Conservation (phyloP, 805 yeast species). For the Suhomyces sp. region DNA sequence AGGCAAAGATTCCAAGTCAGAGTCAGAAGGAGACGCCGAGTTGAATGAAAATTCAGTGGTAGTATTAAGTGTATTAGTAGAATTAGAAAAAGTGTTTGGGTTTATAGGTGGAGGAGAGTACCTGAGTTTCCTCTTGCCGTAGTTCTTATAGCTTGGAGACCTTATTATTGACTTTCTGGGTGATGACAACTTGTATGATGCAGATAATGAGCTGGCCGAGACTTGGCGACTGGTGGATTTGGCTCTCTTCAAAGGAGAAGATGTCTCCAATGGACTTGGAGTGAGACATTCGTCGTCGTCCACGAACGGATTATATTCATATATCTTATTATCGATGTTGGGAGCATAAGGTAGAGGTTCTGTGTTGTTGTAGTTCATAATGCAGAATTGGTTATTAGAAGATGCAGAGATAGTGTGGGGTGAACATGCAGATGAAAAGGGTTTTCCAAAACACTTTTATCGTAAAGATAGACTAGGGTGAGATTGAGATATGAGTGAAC, state of each 20-base stretch:
- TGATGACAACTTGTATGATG: not conserved
- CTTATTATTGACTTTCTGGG: not conserved
- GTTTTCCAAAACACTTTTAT: not conserved
- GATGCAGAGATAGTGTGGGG: not conserved
- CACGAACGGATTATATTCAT: constrained; percentile 18
- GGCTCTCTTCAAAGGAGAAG: constrained; percentile 12
- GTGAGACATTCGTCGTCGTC: constrained; percentile 2
- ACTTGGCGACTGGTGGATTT: constrained; percentile 9
- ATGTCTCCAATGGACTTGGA: not conserved
- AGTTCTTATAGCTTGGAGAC: constrained; percentile 1
- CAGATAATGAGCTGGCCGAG: constrained; percentile 3
- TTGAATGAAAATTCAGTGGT: constrained; percentile 10
- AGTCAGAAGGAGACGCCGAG: constrained; percentile 11
- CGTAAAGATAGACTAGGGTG: constrained; percentile 27
- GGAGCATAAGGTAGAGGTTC: constrained; percentile 23
- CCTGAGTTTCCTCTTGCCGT: constrained; percentile 5
- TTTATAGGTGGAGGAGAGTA: not conserved
- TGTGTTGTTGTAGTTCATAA: constrained; percentile 16
- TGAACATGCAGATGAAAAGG: not conserved
- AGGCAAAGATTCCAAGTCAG: constrained; percentile 35
- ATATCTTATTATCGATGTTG: constrained; percentile 19
- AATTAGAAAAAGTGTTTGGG: constrained; percentile 1
- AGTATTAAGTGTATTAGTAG: not conserved
- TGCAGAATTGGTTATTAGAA: not conserved
- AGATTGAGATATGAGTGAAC: constrained; percentile 7